phyloP scores from a whole-genome alignment of 371 early-diverging fungal genomes.

The Rhizomucor miehei region DNA sequence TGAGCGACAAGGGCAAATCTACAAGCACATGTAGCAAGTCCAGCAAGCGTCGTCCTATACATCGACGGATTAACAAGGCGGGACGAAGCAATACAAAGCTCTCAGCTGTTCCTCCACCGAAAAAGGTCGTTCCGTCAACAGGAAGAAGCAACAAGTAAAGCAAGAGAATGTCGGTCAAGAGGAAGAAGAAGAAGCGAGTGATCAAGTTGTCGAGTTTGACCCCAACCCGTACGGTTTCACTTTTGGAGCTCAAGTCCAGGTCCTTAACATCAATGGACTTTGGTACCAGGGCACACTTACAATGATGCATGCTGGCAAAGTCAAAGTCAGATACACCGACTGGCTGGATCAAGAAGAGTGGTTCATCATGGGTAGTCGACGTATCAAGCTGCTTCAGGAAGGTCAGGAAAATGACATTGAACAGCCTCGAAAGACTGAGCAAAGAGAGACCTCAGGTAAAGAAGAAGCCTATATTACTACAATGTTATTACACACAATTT shows the following conservation, averaged over 20 bases:
- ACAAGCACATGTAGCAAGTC: background rate
- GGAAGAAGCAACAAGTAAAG: constrained; percentile 6
- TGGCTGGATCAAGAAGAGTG: constrained; percentile 63
- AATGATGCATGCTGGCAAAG: constrained; percentile 42
- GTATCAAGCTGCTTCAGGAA: constrained; percentile 1
- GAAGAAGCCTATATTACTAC: too few relatives aligned
- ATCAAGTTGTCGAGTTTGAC: constrained; percentile 28
- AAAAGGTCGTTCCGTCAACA: constrained; percentile 4
- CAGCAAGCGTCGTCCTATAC: background rate
- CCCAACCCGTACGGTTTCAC: constrained; percentile 43
- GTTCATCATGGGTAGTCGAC: constrained; percentile 57
- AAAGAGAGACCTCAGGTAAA: background rate
- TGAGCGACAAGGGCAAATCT: background rate
- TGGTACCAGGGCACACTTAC: constrained; percentile 52
- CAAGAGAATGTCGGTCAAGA: background rate
- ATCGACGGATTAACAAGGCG: background rate
- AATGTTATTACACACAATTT: too few relatives aligned
- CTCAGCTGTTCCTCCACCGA: constrained; percentile 3
- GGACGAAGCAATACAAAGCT: background rate
- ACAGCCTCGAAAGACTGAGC: background rate
- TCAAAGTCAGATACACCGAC: constrained; percentile 50
- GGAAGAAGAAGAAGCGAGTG: constrained; percentile 9
- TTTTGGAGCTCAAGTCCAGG: constrained; percentile 41
- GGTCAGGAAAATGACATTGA: constrained; percentile 10
- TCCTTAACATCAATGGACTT: constrained; percentile 44